Base-by-base conservation (phyloP, 129 eudicot species). In the Artemisia tridentata region DNA sequence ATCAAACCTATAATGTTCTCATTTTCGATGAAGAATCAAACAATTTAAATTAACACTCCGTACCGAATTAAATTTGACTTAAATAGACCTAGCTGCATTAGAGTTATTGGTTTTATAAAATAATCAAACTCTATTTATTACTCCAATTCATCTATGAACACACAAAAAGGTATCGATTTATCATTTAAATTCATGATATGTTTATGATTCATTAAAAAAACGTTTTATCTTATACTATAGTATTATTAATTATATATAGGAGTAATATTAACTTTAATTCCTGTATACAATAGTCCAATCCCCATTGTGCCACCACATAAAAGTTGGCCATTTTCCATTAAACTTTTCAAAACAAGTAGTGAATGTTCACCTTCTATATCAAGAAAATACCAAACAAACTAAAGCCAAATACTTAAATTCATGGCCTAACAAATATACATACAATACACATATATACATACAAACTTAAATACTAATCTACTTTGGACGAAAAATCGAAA, bases 221-320 rank as follows among this genome's bases (percentile, higher is more conserved):
- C 16, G 1, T 13, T 23, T 13, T 50, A 8, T 50, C 53, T 29
- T 27, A 27, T 27, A 27, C 31, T 1, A 23, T 23, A 23, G 25
- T 23, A 23, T 1, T 23, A 23, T 21, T 21, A 21, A n/a, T n/a
- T n/a, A n/a, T 25, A 25, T 25, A 25, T 25, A 20, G 23, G 23
- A 20, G 23, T 20, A 25, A 27, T 11, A 11, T 50, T 50, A 14
- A 50, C 16, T 50, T 15, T 11, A 15, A 18, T 63, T 63, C 0
- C 9, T 34, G 23, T 63, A 66, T 3, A 23, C 14, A 66, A 52
- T 21, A 19, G 55, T 23, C 47, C 25, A 71, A 71, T 57, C 52
- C 75, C 57, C 67, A 45, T 41, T 71, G 18, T 57, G 47, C 67
- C 67, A 57, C 67, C 67, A 55, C 63, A 52, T 54, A 45, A 14